Evolutionary conservation across 2,329 filamentous ascomycete species (phyloP).

Genomic region (Fusarium pseudograminearum): DNA sequence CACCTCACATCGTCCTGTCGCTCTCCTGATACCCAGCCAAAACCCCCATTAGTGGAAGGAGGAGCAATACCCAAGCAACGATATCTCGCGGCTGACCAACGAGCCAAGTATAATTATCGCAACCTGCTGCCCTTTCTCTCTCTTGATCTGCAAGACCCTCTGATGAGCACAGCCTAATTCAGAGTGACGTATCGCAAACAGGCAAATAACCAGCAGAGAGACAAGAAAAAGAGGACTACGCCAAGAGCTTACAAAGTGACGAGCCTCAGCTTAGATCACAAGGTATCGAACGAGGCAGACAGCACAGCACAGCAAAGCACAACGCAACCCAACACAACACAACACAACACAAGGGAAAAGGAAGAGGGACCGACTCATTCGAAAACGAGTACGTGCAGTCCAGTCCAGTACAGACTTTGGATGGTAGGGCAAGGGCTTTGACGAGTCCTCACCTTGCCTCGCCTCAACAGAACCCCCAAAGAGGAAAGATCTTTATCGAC

Average conservation of each 20-base stretch:
- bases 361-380: conserved; percentile 25
- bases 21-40: conserved; percentile 47
- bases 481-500: conserved; percentile 35
- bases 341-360: conserved; percentile 10
- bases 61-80: conserved; percentile 39
- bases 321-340: conserved; percentile 2
- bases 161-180: conserved; percentile 39
- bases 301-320: conserved; percentile 13
- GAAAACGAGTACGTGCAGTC: conserved; percentile 1
- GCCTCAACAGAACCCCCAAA: conserved; percentile 35
- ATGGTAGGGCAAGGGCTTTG: conserved; percentile 40
- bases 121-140: conserved; percentile 30
- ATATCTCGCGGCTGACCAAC: conserved; percentile 30
- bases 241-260: conserved; percentile 39
- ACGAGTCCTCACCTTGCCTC: conserved; percentile 6
- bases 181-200: conserved; percentile 43
- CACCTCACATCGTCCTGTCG: conserved; percentile 46
- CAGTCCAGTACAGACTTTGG: conserved; percentile 2
- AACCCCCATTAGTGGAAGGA: conserved; percentile 41
- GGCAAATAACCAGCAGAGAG: conserved; percentile 32
- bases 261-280: conserved; percentile 31
- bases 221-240: conserved; percentile 30
- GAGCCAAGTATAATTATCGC: conserved; percentile 41
- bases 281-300: conserved; percentile 34
- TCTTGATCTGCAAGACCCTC: conserved; percentile 38